phyloP scores from a whole-genome alignment of 1,284 basidiomycete genomes.

The Pascua guehoae region DNA sequence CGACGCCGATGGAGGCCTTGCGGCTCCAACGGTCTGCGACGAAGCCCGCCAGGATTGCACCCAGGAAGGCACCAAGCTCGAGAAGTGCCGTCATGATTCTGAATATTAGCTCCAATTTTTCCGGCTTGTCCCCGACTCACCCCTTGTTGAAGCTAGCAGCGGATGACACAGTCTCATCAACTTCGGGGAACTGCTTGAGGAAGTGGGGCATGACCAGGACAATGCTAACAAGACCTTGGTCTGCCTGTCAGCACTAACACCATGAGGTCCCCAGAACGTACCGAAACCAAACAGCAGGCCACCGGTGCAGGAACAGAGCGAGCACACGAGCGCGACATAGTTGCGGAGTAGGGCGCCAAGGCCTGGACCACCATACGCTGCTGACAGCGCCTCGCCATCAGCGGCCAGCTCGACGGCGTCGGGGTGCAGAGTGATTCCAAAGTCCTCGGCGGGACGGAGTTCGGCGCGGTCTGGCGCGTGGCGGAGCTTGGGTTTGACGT shows the following conservation, averaged over 20 bases:
- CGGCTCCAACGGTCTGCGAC: slow-evolving; percentile 30
- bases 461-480: slow-evolving; percentile 6
- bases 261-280: neutral
- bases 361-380: slow-evolving; percentile 11
- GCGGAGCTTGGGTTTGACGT: too few relatives aligned
- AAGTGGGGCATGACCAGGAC: slow-evolving; percentile 36
- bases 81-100: slow-evolving; percentile 32
- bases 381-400: neutral
- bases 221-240: slow-evolving; percentile 40
- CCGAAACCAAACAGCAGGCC: slow-evolving; percentile 25
- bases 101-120: neutral
- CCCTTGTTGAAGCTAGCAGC: slow-evolving; percentile 25
- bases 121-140: neutral
- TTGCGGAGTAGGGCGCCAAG: slow-evolving; percentile 19
- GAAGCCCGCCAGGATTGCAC: slow-evolving; percentile 28
- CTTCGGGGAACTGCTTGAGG: slow-evolving; percentile 27
- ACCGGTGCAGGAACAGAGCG: slow-evolving; percentile 22
- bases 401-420: slow-evolving; percentile 4
- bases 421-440: slow-evolving; percentile 4
- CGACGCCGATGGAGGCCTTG: slow-evolving; percentile 23
- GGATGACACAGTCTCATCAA: slow-evolving; percentile 15
- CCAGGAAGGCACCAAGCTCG: slow-evolving; percentile 37
- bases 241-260: neutral
- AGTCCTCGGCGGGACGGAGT: neutral
- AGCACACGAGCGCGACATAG: slow-evolving; percentile 14